Evolutionary conservation across 257 asterid species (phyloP), one percentile per base, ranked within the genome.

Genomic region (Solanum bulbocastanum): DNA sequence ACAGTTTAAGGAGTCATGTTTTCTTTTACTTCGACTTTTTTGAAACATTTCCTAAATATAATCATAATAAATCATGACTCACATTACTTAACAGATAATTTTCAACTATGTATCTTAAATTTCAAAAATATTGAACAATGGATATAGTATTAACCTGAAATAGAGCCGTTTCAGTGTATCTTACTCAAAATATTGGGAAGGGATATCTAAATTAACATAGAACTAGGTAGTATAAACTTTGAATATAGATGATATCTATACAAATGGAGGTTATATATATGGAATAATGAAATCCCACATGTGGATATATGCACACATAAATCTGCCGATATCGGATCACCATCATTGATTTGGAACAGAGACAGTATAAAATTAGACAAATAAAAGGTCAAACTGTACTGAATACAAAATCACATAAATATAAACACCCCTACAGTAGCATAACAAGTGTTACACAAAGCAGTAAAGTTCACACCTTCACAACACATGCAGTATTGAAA

Each of bases 401-500:
- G 25, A 0, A 42, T 25, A 44, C 14, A 42, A 78, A 25, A 25
- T 8, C 20, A 42, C 65, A 25, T 8, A 44, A 42, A 44, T 46
- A 8, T 42, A 78, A 2, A 42, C 25, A 78, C 8, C 84, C 37
- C 60, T 25, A 42, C 62, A 7, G 35, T 40, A 76, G 35, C 36
- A 44, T 8, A 79, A 79, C 65, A 79, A 79, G 8, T 44, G 25
- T 44, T 25, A 36, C 3, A 74, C 12, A 36, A 74, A 36, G 49
- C 1, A 79, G 25, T 44, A 79, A 44, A 1, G 39, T 3, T 42
- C n/a, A 42, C 4, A 95, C 98, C 95, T 94, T 95, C 85, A 94
- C 93, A 89, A 93, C 92, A 84, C 93, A 96, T 5, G 89, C 83
- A 62, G 96, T 96, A 87, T 90, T 89, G 91, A 96, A 87, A 23